Conservation (phyloP, 2,329 filamentous ascomycete species). For the Verticillium nonalfalfae region DNA sequence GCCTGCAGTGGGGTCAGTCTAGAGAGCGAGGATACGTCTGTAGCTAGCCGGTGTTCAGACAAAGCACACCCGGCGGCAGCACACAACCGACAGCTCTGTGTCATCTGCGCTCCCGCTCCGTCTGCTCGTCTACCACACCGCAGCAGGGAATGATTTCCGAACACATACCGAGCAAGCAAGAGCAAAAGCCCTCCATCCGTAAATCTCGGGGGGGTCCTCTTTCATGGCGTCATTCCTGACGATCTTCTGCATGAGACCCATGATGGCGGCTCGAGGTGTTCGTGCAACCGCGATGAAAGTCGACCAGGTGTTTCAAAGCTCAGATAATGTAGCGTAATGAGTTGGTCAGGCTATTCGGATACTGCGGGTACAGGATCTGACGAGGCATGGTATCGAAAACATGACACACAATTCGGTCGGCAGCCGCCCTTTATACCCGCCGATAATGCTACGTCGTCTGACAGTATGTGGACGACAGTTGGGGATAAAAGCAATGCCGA, state of each 20-base stretch:
- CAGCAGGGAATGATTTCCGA: background rate
- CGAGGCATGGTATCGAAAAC: background rate
- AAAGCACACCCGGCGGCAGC: too few relatives aligned
- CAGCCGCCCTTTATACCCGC: constrained; percentile 1
- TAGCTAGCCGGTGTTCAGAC: too few relatives aligned
- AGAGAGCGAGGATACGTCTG: too few relatives aligned
- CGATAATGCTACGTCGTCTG: background rate
- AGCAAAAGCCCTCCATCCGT: constrained; percentile 9
- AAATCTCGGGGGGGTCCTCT: constrained; percentile 10
- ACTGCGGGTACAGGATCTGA: too few relatives aligned
- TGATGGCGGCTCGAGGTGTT: constrained; percentile 1
- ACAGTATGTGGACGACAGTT: background rate
- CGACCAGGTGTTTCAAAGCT: background rate
- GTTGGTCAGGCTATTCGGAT: too few relatives aligned
- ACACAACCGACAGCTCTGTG: too few relatives aligned
- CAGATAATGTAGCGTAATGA: background rate
- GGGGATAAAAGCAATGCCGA: background rate
- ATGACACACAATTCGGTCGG: background rate
- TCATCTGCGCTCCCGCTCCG: too few relatives aligned
- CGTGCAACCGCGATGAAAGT: background rate
- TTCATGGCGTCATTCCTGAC: constrained; percentile 12
- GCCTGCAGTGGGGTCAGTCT: background rate
- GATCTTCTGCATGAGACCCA: constrained; percentile 6
- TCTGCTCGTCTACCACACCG: background rate
- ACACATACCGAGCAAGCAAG: constrained; percentile 6